Evolutionary conservation across 208 protist species (phyloP), one percentile per base, ranked within the genome.

Genomic region (Wallacemonas collosoma): DNA sequence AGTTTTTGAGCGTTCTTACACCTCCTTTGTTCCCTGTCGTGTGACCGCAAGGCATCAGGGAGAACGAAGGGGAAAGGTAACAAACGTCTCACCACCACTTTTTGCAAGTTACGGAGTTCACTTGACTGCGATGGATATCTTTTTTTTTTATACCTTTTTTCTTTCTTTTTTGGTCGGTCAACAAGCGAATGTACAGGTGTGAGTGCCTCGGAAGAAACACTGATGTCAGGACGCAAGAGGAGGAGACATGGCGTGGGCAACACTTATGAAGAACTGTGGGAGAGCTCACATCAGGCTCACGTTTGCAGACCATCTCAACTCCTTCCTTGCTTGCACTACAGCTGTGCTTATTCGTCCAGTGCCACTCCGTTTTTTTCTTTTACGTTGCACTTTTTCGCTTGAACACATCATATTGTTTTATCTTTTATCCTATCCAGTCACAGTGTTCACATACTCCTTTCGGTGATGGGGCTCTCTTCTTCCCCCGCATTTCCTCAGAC

Each of bases 401-500:
- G 53, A 36, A 0, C 12, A 12, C 12, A 12, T 36, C 14, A 26
- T 38, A 44, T 17, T 65, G 3, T 39, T 39, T 65, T 26, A 26
- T 26, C 44, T 36, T 48, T 69, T 43, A 39, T 58, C n/a, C 64
- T 26, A 15, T 44, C 64, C 47, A 47, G 47, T 57, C 51, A 14
- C n/a, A 9, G 64, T 40, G 51, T 44, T 69, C 26, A 5, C 35
- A 47, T n/a, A 57, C 48, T 65, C 45, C 44, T 48, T 61, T 71
- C 50, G 68, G 55, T 80, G 79, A 75, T 91, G 83, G 82, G 76
- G 80, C 86, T 78, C 74, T 75, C 82, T 88, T 91, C 86, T 91
- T 91, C 86, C 86, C 86, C 86, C 82, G 56, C 58, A 75, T 82
- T 77, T 68, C 56, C 26, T 54, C 41, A 58, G 35, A 58, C 45